phyloP scores from a whole-genome alignment of 805 yeast species.

The Torulaspora maleeae region DNA sequence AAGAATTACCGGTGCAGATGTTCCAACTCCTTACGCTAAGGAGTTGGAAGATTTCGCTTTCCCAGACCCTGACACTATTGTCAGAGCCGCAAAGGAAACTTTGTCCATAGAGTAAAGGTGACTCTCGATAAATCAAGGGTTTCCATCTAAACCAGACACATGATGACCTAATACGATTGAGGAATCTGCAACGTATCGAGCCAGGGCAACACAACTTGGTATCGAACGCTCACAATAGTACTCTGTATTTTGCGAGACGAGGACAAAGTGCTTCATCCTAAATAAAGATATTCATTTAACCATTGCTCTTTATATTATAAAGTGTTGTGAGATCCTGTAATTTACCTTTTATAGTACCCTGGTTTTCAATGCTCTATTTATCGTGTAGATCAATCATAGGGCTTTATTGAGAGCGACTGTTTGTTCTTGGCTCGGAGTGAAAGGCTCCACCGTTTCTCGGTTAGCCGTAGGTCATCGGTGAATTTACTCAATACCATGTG shows the following conservation, averaged over 20 bases:
- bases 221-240: not conserved
- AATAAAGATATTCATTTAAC: not conserved
- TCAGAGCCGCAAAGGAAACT: constrained; percentile 80
- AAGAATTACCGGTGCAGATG: constrained; percentile 99
- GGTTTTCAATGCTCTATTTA: not conserved
- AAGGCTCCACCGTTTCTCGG: no score
- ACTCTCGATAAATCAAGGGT: not conserved
- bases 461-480: no score
- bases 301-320: not conserved
- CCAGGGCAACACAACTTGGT: not conserved
- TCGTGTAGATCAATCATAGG: no score
- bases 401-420: no score
- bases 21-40: constrained; percentile 97
- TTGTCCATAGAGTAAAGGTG: constrained; percentile 51
- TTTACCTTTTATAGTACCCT: no score
- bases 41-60: constrained; percentile 96
- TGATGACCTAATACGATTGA: not conserved
- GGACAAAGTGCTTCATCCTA: not conserved
- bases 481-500: no score
- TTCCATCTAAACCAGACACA: not conserved
- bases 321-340: not conserved
- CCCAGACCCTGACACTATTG: constrained; percentile 91
- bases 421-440: no score
- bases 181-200: not conserved
- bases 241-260: not conserved